Conservation (phyloP, 371 early-diverging fungal species). For the Amoeboaphelidium protococcarum region DNA sequence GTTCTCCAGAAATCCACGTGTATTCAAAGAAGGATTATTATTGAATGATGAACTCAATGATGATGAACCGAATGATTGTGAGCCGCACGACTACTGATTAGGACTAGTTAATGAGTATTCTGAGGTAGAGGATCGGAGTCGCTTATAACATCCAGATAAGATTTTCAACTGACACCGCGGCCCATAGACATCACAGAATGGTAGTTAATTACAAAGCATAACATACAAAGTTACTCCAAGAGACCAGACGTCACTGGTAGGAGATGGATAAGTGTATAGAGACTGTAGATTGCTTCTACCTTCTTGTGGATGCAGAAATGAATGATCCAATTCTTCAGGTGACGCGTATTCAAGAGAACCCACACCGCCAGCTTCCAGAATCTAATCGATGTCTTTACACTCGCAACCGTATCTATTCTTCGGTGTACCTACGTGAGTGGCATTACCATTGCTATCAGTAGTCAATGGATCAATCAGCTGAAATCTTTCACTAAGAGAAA, state of each 20-base stretch:
- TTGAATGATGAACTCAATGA: too few species aligned
- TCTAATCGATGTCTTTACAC: not conserved
- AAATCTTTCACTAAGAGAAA: conserved; percentile 27
- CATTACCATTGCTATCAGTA: not conserved
- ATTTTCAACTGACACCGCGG: not conserved
- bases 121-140: too few species aligned
- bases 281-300: not conserved
- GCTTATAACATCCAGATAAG: not conserved
- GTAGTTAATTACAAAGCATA: conserved; percentile 61
- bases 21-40: too few species aligned
- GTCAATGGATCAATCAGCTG: not conserved
- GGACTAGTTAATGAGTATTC: too few species aligned
- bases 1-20: too few species aligned
- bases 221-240: conserved; percentile 10
- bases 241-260: not conserved
- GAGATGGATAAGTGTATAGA: not conserved
- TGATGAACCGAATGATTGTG: too few species aligned
- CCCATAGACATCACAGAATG: conserved; percentile 41
- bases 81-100: too few species aligned
- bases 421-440: not conserved
- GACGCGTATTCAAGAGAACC: conserved; percentile 1
- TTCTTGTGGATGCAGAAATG: not conserved
- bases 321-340: not conserved
- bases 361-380: not conserved
- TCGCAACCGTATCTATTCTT: not conserved